Evolutionary conservation across 1,284 basidiomycete species (phyloP).

Genomic region (Malassezia vespertilionis): DNA sequence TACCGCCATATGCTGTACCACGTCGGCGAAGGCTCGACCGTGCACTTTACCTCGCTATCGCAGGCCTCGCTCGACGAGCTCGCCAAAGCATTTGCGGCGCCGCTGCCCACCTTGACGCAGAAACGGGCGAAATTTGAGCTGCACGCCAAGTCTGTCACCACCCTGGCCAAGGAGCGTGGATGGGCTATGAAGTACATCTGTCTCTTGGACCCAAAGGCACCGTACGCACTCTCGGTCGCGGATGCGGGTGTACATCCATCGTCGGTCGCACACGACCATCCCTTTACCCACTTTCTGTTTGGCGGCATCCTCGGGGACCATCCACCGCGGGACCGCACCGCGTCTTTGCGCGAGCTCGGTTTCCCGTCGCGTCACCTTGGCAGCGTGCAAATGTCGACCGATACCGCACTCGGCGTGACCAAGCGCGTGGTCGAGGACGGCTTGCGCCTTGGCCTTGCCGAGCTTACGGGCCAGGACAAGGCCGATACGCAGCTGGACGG

Average conservation of each 20-base stretch:
- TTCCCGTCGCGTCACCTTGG: slow-evolving; percentile 57
- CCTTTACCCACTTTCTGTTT: slow-evolving; percentile 36
- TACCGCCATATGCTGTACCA: slow-evolving; percentile 71
- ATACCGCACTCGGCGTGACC: slow-evolving; percentile 86
- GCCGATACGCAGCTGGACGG: slow-evolving; percentile 11
- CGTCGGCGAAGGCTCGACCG: slow-evolving; percentile 57
- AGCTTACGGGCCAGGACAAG: slow-evolving; percentile 11
- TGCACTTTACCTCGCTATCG: slow-evolving; percentile 77
- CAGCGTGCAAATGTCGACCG: slow-evolving; percentile 87
- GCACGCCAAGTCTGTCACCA: slow-evolving; percentile 58
- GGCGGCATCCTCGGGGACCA: slow-evolving; percentile 62
- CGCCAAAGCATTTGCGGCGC: slow-evolving; percentile 48
- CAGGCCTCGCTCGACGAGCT: slow-evolving; percentile 58
- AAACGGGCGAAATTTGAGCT: slow-evolving; percentile 53
- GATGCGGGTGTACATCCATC: slow-evolving; percentile 23
- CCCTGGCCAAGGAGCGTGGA: slow-evolving; percentile 55
- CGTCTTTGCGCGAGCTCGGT: slow-evolving; percentile 70
- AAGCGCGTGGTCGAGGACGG: slow-evolving; percentile 70
- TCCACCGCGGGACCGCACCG: slow-evolving; percentile 71
- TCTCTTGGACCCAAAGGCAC: slow-evolving; percentile 38
- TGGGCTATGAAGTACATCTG: slow-evolving; percentile 51
- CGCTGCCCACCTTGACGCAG: slow-evolving; percentile 14
- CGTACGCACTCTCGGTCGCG: slow-evolving; percentile 23
- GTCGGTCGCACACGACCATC: slow-evolving; percentile 33
- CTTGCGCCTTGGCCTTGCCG: slow-evolving; percentile 28